phyloP scores from a whole-genome alignment of 2,329 filamentous ascomycete species.

The Catunica adiposa region DNA sequence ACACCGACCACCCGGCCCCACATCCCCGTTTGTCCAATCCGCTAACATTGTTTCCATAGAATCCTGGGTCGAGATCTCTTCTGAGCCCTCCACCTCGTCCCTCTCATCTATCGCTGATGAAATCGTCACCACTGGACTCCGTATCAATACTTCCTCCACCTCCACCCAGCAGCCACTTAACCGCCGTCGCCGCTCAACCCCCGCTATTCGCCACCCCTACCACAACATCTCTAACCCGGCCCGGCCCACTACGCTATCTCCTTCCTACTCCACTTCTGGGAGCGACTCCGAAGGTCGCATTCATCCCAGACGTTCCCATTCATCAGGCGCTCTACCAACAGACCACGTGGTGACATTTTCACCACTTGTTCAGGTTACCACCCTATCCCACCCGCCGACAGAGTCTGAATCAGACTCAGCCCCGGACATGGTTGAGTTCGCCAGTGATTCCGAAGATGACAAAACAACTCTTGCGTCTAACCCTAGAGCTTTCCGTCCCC shows the following conservation, averaged over 20 bases:
- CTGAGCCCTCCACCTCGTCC: constrained; percentile 84
- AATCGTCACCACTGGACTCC: constrained; percentile 76
- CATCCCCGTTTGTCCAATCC: too few relatives aligned
- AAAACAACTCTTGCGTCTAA: constrained; percentile 58
- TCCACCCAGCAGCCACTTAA: neutral
- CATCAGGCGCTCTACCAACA: neutral
- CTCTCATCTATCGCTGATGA: constrained; percentile 74
- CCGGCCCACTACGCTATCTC: constrained; percentile 18
- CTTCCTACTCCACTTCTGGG: constrained; percentile 22
- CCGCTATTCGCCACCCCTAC: constrained; percentile 15
- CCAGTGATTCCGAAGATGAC: constrained; percentile 46
- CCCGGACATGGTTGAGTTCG: constrained; percentile 16
- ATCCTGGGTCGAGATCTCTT: constrained; percentile 91
- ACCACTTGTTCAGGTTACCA: neutral
- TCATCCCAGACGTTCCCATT: neutral
- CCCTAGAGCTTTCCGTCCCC: constrained; percentile 51
- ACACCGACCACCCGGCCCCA: neutral
- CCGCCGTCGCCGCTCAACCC: constrained; percentile 34
- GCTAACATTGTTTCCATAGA: constrained; percentile 35
- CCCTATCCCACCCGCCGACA: constrained; percentile 20
- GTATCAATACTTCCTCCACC: constrained; percentile 43
- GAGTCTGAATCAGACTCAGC: constrained; percentile 30
- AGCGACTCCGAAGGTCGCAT: constrained; percentile 37
- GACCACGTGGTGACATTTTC: constrained; percentile 2
- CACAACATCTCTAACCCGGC: neutral